phyloP scores from a whole-genome alignment of 192 early-diverging fungal species.

The Backusella westeae region DNA sequence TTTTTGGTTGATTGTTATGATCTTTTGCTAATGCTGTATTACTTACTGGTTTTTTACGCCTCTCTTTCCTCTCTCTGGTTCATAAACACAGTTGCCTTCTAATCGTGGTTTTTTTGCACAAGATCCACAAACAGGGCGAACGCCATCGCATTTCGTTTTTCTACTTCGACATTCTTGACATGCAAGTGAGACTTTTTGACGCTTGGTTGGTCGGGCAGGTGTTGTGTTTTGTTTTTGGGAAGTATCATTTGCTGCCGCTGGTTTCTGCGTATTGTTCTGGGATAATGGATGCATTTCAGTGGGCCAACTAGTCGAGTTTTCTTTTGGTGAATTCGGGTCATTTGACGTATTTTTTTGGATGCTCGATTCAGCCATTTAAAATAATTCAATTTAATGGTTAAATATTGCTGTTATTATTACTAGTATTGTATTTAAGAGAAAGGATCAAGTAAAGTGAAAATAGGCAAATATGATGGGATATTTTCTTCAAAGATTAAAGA shows the following conservation, averaged over 20 bases:
- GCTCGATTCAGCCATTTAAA: background rate
- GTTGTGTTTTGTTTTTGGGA: background rate
- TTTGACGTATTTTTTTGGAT: background rate
- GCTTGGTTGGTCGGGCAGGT: slow-evolving; percentile 1
- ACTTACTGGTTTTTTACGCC: slow-evolving; percentile 15
- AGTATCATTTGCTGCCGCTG: background rate
- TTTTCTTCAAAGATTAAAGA: background rate
- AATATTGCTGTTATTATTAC: background rate
- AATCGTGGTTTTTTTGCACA: slow-evolving; percentile 9
- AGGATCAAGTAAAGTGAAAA: background rate
- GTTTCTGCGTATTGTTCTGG: background rate
- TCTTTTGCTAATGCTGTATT: too few species aligned
- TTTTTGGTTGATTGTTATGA: background rate
- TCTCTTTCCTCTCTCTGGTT: slow-evolving; percentile 14
- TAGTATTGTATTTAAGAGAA: background rate
- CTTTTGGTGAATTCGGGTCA: background rate
- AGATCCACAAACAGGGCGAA: slow-evolving; percentile 14
- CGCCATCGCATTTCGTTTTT: slow-evolving; percentile 14
- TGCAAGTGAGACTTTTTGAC: slow-evolving; percentile 16
- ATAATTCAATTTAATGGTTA: background rate
- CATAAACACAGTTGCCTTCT: slow-evolving; percentile 7
- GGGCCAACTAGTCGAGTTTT: background rate
- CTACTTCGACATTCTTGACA: slow-evolving; percentile 12
- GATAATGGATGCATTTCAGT: background rate
- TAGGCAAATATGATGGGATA: background rate